Evolutionary conservation across 2,329 filamentous ascomycete genomes (phyloP).

Genomic region (Periconia digitata): DNA sequence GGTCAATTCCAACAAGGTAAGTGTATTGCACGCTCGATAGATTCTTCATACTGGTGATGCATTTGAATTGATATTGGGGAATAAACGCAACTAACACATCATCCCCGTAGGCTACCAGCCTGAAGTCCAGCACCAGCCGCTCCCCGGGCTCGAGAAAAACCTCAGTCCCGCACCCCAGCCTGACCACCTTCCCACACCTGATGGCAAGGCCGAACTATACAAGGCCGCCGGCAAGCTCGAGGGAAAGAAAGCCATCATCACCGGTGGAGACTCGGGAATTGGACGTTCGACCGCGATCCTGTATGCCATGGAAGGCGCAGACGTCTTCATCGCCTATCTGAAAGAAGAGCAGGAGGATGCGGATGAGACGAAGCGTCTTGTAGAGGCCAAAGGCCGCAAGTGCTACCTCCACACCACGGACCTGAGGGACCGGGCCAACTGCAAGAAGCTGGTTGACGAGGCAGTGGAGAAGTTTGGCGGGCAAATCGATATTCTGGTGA

Average conservation of each 20-base stretch:
- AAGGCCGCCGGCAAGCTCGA: slow-evolving; percentile 74
- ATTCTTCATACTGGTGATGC: too few species aligned
- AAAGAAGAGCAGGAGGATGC: slow-evolving; percentile 77
- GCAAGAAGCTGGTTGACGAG: slow-evolving; percentile 68
- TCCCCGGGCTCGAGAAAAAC: slow-evolving; percentile 57
- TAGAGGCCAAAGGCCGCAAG: slow-evolving; percentile 67
- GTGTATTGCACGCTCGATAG: too few species aligned
- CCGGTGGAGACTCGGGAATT: slow-evolving; percentile 78
- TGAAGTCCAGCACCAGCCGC: slow-evolving; percentile 52
- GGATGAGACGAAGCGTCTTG: slow-evolving; percentile 69
- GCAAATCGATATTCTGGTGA: slow-evolving; percentile 69
- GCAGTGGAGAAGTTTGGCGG: slow-evolving; percentile 66
- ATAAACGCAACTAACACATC: slow-evolving; percentile 6
- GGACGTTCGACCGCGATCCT: slow-evolving; percentile 74
- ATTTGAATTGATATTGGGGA: too few species aligned
- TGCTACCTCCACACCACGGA: slow-evolving; percentile 67
- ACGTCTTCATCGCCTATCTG: slow-evolving; percentile 72
- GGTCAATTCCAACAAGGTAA: slow-evolving; percentile 41
- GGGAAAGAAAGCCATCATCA: slow-evolving; percentile 77
- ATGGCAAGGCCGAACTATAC: slow-evolving; percentile 70
- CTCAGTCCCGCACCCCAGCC: slow-evolving; percentile 63
- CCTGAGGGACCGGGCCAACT: slow-evolving; percentile 66
- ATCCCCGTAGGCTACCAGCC: slow-evolving; percentile 50
- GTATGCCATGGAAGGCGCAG: slow-evolving; percentile 79
- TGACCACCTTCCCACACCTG: slow-evolving; percentile 66